A percentile compares a stretch with the other conserved stretches of the same genome.
These are phyloP conservation scores for Rhododendron ovatum DNA, from an alignment of 148 eudicot genomes.

Conservation along the genomic window DNA sequence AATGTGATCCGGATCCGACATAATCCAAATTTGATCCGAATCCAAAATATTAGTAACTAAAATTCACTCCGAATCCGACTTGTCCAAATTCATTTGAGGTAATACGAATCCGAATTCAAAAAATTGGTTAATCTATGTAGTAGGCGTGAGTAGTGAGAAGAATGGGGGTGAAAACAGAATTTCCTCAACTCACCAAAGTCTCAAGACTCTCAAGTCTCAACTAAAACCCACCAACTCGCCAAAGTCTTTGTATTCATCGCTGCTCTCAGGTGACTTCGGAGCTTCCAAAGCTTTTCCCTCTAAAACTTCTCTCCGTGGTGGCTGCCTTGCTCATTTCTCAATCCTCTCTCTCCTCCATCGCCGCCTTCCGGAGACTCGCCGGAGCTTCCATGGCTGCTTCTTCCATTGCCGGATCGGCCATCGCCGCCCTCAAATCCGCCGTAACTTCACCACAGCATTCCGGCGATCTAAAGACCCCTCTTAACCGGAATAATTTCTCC, in stretches of 20 bases:
- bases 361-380: neutral
- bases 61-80: no score
- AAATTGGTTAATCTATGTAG: no score
- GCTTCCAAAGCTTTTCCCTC: slow-evolving; percentile 5
- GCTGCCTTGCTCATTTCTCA: slow-evolving; percentile 18
- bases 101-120: no score
- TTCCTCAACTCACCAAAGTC: neutral
- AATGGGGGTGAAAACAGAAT: no score
- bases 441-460: slow-evolving; percentile 17
- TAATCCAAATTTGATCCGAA: no score
- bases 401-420: slow-evolving; percentile 41
- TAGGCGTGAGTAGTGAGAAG: no score
- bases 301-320: neutral
- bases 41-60: no score
- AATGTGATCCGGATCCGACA: no score
- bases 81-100: no score
- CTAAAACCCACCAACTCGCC: neutral
- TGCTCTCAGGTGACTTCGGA: neutral
- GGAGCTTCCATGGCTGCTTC: slow-evolving; percentile 32
- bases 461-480: slow-evolving; percentile 24
- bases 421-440: slow-evolving; percentile 31
- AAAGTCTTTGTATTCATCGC: slow-evolving; percentile 8
- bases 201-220: slow-evolving; percentile 5
- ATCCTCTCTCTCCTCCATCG: slow-evolving; percentile 16
- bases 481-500: slow-evolving; percentile 14